These are phyloP conservation scores for Coemansia furcata DNA, from an alignment of 192 early-diverging fungal genomes.

Conservation along the genomic window DNA sequence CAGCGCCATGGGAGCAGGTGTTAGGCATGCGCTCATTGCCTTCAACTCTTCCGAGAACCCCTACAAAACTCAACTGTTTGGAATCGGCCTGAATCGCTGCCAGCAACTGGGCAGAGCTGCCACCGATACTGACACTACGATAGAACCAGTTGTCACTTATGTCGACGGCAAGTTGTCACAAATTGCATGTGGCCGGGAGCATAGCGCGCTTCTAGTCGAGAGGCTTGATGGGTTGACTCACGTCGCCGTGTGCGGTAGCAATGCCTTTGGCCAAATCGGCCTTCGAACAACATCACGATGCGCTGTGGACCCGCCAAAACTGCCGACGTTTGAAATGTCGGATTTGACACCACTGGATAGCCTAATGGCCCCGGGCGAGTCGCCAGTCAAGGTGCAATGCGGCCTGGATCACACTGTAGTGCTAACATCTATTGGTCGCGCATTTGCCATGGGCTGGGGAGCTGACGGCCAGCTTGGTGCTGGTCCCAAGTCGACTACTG, in stretches of 20 bases:
- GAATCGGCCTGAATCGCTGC: constrained; percentile 55
- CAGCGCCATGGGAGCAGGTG: constrained; percentile 37
- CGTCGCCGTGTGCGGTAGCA: constrained; percentile 62
- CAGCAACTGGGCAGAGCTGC: constrained; percentile 48
- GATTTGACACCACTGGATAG: constrained; percentile 16
- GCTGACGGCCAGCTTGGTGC: constrained; percentile 73
- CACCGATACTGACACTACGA: background rate
- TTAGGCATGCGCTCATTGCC: constrained; percentile 39
- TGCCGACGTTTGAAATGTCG: constrained; percentile 5
- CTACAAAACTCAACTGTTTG: constrained; percentile 36
- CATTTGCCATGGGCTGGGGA: constrained; percentile 75
- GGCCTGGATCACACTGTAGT: constrained; percentile 69
- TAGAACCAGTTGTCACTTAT: constrained; percentile 6
- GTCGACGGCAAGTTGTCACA: constrained; percentile 34
- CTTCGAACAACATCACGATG: constrained; percentile 20
- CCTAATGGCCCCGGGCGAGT: constrained; percentile 24
- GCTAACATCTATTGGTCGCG: constrained; percentile 53
- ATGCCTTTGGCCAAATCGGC: constrained; percentile 70
- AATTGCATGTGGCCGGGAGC: constrained; percentile 66
- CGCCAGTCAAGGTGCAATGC: constrained; percentile 58
- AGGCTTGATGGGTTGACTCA: background rate
- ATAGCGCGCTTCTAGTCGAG: constrained; percentile 57
- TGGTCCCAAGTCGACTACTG: constrained; percentile 46
- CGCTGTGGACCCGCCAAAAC: constrained; percentile 21
- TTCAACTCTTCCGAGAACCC: constrained; percentile 4